Conservation (phyloP, 164 flowering plant species). For the Magnolia sinica region DNA sequence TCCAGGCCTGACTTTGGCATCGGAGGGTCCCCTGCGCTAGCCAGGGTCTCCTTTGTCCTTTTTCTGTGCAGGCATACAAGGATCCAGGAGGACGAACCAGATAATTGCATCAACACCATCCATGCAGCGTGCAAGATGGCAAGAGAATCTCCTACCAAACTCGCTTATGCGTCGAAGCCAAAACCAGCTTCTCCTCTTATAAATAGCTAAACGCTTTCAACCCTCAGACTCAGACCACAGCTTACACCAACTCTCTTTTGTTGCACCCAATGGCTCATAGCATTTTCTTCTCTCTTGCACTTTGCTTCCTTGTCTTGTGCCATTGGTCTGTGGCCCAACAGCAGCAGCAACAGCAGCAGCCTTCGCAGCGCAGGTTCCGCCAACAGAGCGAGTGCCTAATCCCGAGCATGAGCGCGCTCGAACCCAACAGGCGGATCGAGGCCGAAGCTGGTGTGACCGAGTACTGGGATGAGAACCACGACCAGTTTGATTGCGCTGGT, state of each 20-base stretch:
- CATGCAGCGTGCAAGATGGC: conserved; percentile 22
- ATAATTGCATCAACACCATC: too few species aligned
- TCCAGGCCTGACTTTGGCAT: too few species aligned
- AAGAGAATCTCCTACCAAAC: conserved; percentile 4
- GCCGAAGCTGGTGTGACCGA: conserved; percentile 52
- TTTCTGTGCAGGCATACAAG: too few species aligned
- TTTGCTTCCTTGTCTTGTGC: conserved; percentile 25
- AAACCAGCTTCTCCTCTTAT: background rate
- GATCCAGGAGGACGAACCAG: too few species aligned
- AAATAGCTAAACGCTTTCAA: conserved; percentile 4
- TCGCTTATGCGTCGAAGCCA: conserved; percentile 4
- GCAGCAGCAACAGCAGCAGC: conserved; percentile 15
- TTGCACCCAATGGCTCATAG: background rate
- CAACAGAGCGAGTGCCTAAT: conserved; percentile 33
- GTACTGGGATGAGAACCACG: conserved; percentile 1
- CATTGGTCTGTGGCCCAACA: conserved; percentile 17
- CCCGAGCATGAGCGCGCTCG: conserved; percentile 33
- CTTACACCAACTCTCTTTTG: background rate
- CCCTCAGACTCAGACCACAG: conserved; percentile 12
- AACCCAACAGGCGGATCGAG: conserved; percentile 32
- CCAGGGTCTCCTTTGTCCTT: too few species aligned
- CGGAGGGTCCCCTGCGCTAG: too few species aligned
- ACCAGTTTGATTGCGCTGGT: conserved; percentile 2
- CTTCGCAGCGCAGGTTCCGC: conserved; percentile 4
- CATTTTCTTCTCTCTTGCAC: conserved; percentile 5